Evolutionary conservation across 2,329 filamentous ascomycete genomes (phyloP), one percentile per base, ranked within the genome.

Genomic region (Mycosphaerella arachidis): DNA sequence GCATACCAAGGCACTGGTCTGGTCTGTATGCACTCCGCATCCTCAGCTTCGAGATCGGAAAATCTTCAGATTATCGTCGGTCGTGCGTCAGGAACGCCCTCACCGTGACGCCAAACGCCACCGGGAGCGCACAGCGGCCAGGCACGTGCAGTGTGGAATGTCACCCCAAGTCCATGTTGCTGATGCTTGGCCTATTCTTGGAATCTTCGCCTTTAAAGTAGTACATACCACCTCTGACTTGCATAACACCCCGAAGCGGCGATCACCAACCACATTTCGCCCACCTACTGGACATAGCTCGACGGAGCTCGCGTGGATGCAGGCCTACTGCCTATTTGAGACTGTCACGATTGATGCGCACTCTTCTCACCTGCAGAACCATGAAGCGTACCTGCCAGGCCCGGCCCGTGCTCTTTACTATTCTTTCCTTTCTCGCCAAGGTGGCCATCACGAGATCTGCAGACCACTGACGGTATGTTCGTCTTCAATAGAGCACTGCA

Each of bases 401-500:
- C 27, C 10, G 10, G 16, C n/a, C 50, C 30, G 50, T 35, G n/a
- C 27, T 30, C 8, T 10, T n/a, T 10, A n/a, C 24, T 20, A 30
- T 16, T 10, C 50, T 54, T 12, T 27, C 27, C 33, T 6, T 35
- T n/a, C 33, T 48, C 43, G 24, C 50, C 12, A 52, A 35, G 53
- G 6, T 5, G 40, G 27, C 10, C 37, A 20, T 55, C 27, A 46
- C 53, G 52, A 40, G 29, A 46, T 55, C 9, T 55, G 27, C 37
- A 18, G n/a, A 43, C 35, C 27, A 27, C 13, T 33, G 48, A 24
- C 37, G 24, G 20, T 9, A 33, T 46, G 33, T 48, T 53, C 35
- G 24, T 45, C 29, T 13, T 58, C 56, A 58, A 58, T 53, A 53
- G 56, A 58, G n/a, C 56, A 58, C 56, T 45, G 56, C 56, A 58